These are phyloP conservation scores for Voacanga thouarsii DNA, from an alignment of 257 asterid genomes.

Conservation along the genomic window DNA sequence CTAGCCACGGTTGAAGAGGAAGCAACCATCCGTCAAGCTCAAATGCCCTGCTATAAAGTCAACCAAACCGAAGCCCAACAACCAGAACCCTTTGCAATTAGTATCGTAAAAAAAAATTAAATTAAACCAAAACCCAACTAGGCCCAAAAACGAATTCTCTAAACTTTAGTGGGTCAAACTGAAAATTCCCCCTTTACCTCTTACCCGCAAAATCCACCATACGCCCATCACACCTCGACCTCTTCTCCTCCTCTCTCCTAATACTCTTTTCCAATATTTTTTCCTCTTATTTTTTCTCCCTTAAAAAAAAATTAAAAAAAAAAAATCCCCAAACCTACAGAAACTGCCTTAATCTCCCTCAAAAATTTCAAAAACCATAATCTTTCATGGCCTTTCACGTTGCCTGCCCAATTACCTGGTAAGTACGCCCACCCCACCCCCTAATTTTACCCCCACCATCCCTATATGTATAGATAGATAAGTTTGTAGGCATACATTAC, in stretches of 20 bases:
- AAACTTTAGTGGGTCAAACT: constrained; percentile 23
- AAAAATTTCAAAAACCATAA: constrained; percentile 28
- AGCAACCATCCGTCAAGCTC: no score
- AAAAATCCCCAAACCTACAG: constrained; percentile 9
- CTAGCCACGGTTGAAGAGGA: no score
- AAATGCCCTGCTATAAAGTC: no score
- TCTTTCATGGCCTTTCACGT: constrained; percentile 94
- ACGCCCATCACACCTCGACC: not conserved
- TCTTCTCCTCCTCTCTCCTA: constrained; percentile 13
- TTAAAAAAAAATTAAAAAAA: constrained; percentile 4
- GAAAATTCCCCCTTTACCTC: not conserved
- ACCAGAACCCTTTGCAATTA: not conserved
- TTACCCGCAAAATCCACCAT: constrained; percentile 12
- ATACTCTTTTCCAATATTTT: constrained; percentile 16
- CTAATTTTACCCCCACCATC: constrained; percentile 15
- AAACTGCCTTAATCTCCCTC: constrained; percentile 27
- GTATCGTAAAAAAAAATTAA: no score
- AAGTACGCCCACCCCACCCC: constrained; percentile 27
- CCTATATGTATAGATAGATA: constrained; percentile 7
- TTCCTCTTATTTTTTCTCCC: constrained; percentile 6
- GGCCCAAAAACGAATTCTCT: not conserved
- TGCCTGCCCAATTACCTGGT: constrained; percentile 99
- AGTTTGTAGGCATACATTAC: constrained; percentile 21
- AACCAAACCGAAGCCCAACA: not conserved
- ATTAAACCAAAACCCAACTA: not conserved